Base-by-base conservation (phyloP, 1,284 basidiomycete species). In the Caloboletus firmus region DNA sequence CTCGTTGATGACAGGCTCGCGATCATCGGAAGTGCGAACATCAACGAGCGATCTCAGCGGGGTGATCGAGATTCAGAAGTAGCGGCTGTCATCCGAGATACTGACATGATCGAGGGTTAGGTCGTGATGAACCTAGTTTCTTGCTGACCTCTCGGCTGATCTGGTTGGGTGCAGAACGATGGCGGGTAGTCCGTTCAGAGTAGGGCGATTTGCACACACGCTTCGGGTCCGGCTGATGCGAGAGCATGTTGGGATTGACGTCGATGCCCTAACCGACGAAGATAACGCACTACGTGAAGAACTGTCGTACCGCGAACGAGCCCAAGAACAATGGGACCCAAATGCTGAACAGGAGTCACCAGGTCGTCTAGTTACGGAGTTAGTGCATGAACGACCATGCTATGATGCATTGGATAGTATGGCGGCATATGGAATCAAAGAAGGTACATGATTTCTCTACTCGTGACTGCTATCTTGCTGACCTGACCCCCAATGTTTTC, bases 11-110 rank as follows among this genome's bases (percentile, higher is more conserved):
- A 99, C 67, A 87, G 95, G 32, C 79, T 97, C 41, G 95, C 88
- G n/a, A 93, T 99, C 60, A 98, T 98, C 62, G 96, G 96, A n/a
- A 97, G 95, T 54, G 96, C 96, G 18, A 99, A 99, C 70, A 96
- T 99, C 78, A 99, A 99, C 69, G 96, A 99, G 72, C 85, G 96
- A 32, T 96, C 93, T 31, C 93, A 95, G 70, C 82, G 93, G 22
- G 96, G 96, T 36, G 96, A 99, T 71, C 87, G 97, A 41, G 96
- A 99, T 72, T 98, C 95, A 6, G 96, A 99, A 70, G 74, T 99
- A 20, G 92, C 95, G 5, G 87, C 91, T 39, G 85, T 99, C 44
- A 89, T 99, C 50, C 82, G 95, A 54, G 96, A 99, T 68, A 98
- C 95, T 6, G 97, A 99, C 68, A 90, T 98, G 91, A 89, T 99